These are phyloP conservation scores for Suhomyces pyralidae DNA, from an alignment of 805 yeast species.

Conservation along the genomic window DNA sequence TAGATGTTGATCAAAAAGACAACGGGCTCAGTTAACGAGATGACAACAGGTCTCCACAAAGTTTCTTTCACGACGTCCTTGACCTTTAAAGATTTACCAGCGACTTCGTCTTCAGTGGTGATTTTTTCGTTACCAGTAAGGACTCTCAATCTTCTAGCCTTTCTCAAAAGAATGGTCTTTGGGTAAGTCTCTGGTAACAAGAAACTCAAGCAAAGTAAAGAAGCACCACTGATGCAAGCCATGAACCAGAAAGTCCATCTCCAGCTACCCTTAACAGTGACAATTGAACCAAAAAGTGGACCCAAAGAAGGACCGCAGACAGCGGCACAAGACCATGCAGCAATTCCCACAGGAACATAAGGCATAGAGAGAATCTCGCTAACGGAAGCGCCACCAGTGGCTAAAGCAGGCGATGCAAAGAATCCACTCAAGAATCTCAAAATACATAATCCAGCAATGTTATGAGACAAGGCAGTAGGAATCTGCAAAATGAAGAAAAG, in stretches of 20 bases:
- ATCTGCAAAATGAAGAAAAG: constrained; percentile 52
- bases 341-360: constrained; percentile 45
- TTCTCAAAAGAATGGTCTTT: constrained; percentile 43
- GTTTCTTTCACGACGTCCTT: constrained; percentile 26
- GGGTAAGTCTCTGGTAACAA: constrained; percentile 49
- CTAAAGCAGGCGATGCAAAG: constrained; percentile 53
- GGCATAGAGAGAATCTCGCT: constrained; percentile 47
- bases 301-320: constrained; percentile 56
- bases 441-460: constrained; percentile 49
- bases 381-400: constrained; percentile 58
- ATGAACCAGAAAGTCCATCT: constrained; percentile 56
- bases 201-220: constrained; percentile 32
- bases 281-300: constrained; percentile 54
- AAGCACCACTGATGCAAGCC: constrained; percentile 38
- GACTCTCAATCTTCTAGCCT: constrained; percentile 47
- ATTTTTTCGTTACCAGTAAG: constrained; percentile 49
- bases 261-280: constrained; percentile 47
- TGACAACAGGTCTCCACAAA: constrained; percentile 48
- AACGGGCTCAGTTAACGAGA: constrained; percentile 54
- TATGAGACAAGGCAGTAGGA: constrained; percentile 50
- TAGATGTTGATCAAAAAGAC: constrained; percentile 52
- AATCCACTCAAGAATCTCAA: constrained; percentile 54
- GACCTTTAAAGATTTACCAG: constrained; percentile 19
- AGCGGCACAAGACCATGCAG: constrained; percentile 53
- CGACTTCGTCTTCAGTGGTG: constrained; percentile 38